Conservation (phyloP, 2,329 filamentous ascomycete genomes). For the Arthrobotrys megalospora region DNA sequence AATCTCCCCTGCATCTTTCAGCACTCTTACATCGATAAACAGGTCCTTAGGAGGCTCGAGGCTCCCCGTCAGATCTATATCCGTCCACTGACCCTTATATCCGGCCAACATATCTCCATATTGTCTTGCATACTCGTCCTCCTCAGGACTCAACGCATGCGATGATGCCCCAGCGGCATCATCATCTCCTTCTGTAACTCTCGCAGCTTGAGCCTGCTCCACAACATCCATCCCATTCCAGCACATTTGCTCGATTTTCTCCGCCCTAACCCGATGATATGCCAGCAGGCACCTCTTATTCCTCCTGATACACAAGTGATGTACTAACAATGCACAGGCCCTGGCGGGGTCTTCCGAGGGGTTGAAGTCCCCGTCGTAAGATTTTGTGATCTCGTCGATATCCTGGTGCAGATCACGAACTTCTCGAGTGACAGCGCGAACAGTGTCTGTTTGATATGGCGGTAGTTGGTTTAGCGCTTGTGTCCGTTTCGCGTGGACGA, state of each 20-base stretch:
- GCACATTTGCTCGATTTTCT: conserved; percentile 92
- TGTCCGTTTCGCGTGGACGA: conserved; percentile 95
- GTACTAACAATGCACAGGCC: conserved; percentile 89
- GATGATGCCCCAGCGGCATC: conserved; percentile 72
- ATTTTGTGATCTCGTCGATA: conserved; percentile 82
- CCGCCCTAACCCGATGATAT: conserved; percentile 89
- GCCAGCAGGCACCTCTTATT: conserved; percentile 96
- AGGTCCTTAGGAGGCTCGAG: conserved; percentile 94
- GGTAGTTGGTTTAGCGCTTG: conserved; percentile 88
- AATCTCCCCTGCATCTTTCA: conserved; percentile 98
- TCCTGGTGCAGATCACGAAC: conserved; percentile 94
- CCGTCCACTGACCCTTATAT: conserved; percentile 98
- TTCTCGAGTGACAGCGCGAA: conserved; percentile 88
- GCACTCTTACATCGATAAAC: conserved; percentile 94
- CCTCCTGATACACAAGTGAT: conserved; percentile 93
- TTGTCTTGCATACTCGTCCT: conserved; percentile 94
- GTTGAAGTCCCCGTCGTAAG: conserved; percentile 87
- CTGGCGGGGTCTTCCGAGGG: conserved; percentile 85
- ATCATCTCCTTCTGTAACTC: conserved; percentile 73
- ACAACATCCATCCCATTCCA: conserved; percentile 90
- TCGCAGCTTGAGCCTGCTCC: conserved; percentile 70
- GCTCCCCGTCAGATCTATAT: conserved; percentile 94
- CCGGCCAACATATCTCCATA: conserved; percentile 94
- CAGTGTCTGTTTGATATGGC: conserved; percentile 91
- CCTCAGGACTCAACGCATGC: conserved; percentile 91